These are phyloP conservation scores for Phytopythium ostracodes DNA, from an alignment of 352 stramenopile genomes.

Conservation along the genomic window DNA sequence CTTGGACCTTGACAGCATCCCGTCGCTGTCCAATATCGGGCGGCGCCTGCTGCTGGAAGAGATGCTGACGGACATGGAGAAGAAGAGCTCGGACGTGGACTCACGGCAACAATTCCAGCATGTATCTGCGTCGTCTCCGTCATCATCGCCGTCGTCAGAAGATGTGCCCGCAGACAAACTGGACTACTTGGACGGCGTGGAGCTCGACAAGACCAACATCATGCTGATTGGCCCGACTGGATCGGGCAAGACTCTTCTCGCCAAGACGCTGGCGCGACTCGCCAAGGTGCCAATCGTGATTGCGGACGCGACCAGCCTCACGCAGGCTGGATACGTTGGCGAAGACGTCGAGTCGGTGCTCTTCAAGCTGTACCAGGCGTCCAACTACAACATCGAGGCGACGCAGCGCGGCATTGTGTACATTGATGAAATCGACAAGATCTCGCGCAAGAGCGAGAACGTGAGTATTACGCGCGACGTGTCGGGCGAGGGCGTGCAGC, in stretches of 20 bases:
- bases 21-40: conserved; percentile 31
- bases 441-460: conserved; percentile 87
- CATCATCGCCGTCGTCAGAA: background rate
- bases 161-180: conserved; percentile 39
- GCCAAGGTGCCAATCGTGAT: conserved; percentile 98
- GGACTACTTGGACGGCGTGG: conserved; percentile 79
- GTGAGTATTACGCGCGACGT: conserved; percentile 96
- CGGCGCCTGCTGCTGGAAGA: conserved; percentile 61
- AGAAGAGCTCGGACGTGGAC: conserved; percentile 17
- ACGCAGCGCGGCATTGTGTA: conserved; percentile 97
- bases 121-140: conserved; percentile 6
- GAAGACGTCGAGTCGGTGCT: conserved; percentile 98
- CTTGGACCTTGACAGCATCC: conserved; percentile 29
- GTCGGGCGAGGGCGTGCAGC: conserved; percentile 97
- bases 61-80: conserved; percentile 46
- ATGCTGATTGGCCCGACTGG: conserved; percentile 95
- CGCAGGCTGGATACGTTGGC: conserved; percentile 97
- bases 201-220: conserved; percentile 99
- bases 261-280: conserved; percentile 94
- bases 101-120: conserved; percentile 2
- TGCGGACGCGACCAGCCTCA: conserved; percentile 96
- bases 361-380: conserved; percentile 97
- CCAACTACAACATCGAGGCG: conserved; percentile 94
- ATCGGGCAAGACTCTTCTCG: conserved; percentile 96
- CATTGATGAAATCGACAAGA: conserved; percentile 99